Conservation (phyloP, 192 early-diverging fungal species). For the Backusella australiensis region DNA sequence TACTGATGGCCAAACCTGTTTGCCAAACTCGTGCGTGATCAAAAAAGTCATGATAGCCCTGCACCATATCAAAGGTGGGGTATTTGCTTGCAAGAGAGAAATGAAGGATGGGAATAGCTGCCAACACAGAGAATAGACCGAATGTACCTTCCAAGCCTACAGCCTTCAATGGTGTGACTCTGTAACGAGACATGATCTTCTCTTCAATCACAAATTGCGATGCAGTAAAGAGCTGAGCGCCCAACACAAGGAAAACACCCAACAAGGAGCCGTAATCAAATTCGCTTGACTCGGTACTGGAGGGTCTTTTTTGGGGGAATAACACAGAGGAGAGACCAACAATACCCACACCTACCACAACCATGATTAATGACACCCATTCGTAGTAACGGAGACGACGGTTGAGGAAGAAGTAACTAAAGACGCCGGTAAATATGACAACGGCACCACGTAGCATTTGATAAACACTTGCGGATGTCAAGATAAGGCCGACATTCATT, state of each 20-base stretch:
- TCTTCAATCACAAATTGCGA: slow-evolving; percentile 97
- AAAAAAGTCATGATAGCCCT: slow-evolving; percentile 71
- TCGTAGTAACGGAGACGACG: slow-evolving; percentile 75
- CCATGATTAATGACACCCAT: slow-evolving; percentile 79
- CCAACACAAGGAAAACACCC: slow-evolving; percentile 82
- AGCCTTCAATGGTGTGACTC: slow-evolving; percentile 81
- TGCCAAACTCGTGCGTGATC: slow-evolving; percentile 63
- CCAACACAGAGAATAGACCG: slow-evolving; percentile 71
- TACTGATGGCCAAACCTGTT: slow-evolving; percentile 76
- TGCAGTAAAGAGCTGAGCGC: slow-evolving; percentile 93
- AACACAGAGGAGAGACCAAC: slow-evolving; percentile 72
- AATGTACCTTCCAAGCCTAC: slow-evolving; percentile 94
- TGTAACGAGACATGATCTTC: slow-evolving; percentile 80
- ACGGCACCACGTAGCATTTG: slow-evolving; percentile 97
- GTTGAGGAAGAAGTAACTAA: slow-evolving; percentile 84
- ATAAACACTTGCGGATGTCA: slow-evolving; percentile 86
- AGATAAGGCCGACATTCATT: slow-evolving; percentile 98
- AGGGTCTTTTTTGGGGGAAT: slow-evolving; percentile 27
- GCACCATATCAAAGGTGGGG: slow-evolving; percentile 79
- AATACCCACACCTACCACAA: slow-evolving; percentile 84
- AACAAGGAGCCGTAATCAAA: slow-evolving; percentile 56
- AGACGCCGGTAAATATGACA: slow-evolving; percentile 91
- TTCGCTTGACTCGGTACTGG: slow-evolving; percentile 23
- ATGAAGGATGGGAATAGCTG: slow-evolving; percentile 76
- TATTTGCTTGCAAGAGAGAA: slow-evolving; percentile 59